These are phyloP conservation scores for Fragaria iinumae DNA, from an alignment of 306 rosid genomes.

Conservation along the genomic window DNA sequence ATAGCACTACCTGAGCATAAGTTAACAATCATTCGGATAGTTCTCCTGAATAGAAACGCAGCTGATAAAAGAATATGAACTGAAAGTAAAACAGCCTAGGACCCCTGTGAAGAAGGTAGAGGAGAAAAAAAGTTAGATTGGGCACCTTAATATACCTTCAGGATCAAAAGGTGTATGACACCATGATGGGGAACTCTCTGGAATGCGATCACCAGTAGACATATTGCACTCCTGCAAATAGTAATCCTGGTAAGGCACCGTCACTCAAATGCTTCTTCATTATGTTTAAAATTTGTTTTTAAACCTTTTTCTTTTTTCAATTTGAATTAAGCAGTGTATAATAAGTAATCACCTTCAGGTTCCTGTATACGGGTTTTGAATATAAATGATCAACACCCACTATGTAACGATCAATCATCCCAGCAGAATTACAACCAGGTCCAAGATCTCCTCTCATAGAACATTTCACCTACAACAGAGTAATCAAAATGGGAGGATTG, in stretches of 20 bases:
- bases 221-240: slow-evolving; percentile 75
- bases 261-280: slow-evolving; percentile 1
- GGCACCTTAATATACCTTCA: slow-evolving; percentile 89
- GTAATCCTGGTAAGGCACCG: slow-evolving; percentile 30
- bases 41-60: neutral
- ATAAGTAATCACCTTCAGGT: slow-evolving; percentile 62
- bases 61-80: neutral
- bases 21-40: neutral
- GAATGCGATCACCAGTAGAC: slow-evolving; percentile 46
- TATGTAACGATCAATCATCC: slow-evolving; percentile 84
- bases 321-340: slow-evolving; percentile 5
- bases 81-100: neutral
- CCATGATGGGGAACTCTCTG: slow-evolving; percentile 80
- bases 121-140: slow-evolving; percentile 25
- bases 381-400: slow-evolving; percentile 75
- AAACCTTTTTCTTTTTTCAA: neutral
- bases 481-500: slow-evolving; percentile 31
- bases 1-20: neutral
- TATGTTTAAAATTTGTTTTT: neutral
- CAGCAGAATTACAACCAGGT: slow-evolving; percentile 92
- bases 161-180: slow-evolving; percentile 93
- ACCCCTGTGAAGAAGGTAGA: neutral
- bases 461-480: slow-evolving; percentile 67
- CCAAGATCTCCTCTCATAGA: slow-evolving; percentile 81
- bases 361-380: slow-evolving; percentile 73